phyloP scores from a whole-genome alignment of 2,329 filamentous ascomycete species.

The Pyrenophora teres region DNA sequence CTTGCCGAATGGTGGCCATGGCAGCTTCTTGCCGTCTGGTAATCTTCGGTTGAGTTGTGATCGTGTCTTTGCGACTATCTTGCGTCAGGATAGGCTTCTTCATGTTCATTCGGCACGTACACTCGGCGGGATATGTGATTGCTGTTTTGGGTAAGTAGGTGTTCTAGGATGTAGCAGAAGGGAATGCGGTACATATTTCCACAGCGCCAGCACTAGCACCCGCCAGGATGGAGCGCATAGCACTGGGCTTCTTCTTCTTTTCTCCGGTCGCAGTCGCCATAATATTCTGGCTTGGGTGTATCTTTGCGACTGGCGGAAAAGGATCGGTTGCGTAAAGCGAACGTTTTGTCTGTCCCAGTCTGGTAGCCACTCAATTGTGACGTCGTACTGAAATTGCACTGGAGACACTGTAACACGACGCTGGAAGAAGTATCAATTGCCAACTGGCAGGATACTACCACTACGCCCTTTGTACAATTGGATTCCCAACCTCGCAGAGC shows the following conservation, averaged over 20 bases:
- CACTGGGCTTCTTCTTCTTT: conserved; percentile 65
- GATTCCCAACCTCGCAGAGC: neutral
- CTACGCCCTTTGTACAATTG: neutral
- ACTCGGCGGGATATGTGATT: conserved; percentile 94
- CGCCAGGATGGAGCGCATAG: conserved; percentile 86
- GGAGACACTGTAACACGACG: neutral
- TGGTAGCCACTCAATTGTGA: conserved; percentile 17
- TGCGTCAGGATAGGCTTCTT: conserved; percentile 16
- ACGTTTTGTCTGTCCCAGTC: conserved; percentile 10
- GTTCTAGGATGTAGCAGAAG: neutral
- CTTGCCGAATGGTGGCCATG: conserved; percentile 89
- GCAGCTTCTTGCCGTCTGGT: conserved; percentile 80
- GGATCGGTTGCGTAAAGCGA: neutral
- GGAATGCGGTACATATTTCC: conserved; percentile 73
- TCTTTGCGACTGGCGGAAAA: neutral
- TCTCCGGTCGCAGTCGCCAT: conserved; percentile 39
- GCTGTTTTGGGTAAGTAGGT: conserved; percentile 54
- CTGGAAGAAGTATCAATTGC: neutral
- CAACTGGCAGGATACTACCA: neutral
- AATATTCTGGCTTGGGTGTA: neutral
- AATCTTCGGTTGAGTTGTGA: conserved; percentile 89
- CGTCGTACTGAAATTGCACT: conserved; percentile 4
- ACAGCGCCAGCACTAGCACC: conserved; percentile 92
- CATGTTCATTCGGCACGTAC: conserved; percentile 54
- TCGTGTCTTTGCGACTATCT: conserved; percentile 85